Conservation (phyloP, 768 basidiomycete species). For the Naganishia friedmannii region DNA sequence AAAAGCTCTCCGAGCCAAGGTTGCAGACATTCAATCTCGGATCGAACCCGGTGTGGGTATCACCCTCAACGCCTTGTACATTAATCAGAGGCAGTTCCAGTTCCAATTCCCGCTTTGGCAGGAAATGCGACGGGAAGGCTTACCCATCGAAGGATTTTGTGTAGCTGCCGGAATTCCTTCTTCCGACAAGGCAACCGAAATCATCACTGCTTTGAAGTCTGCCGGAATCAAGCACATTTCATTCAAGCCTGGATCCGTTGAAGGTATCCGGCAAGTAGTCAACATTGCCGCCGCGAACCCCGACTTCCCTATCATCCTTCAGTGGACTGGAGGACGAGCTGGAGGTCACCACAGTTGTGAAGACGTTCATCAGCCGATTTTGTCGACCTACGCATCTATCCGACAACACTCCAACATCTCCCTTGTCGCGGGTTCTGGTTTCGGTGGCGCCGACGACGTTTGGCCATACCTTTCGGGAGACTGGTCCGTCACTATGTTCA, state of each 20-base stretch:
- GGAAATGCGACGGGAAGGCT: slow-evolving; percentile 90
- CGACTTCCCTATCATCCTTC: slow-evolving; percentile 93
- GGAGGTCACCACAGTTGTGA: slow-evolving; percentile 98
- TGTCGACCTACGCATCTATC: slow-evolving; percentile 84
- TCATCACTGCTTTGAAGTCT: slow-evolving; percentile 73
- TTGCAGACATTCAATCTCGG: slow-evolving; percentile 82
- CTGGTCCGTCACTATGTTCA: slow-evolving; percentile 79
- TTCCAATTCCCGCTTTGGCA: slow-evolving; percentile 99
- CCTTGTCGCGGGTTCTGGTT: slow-evolving; percentile 90
- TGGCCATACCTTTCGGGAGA: slow-evolving; percentile 97
- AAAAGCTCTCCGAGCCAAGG: slow-evolving; percentile 79
- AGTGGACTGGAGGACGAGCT: slow-evolving; percentile 98
- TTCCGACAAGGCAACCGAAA: slow-evolving; percentile 95
- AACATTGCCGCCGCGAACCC: slow-evolving; percentile 92
- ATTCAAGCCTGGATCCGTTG: slow-evolving; percentile 97
- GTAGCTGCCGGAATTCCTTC: slow-evolving; percentile 96
- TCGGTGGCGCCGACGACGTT: slow-evolving; percentile 83
- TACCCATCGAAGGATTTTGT: slow-evolving; percentile 98
- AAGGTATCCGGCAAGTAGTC: slow-evolving; percentile 94
- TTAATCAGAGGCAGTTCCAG: slow-evolving; percentile 93
- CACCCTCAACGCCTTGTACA: slow-evolving; percentile 92
- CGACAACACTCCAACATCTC: slow-evolving; percentile 83
- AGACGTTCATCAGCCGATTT: slow-evolving; percentile 94
- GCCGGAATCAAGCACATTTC: slow-evolving; percentile 93
- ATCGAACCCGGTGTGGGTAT: slow-evolving; percentile 86